These are phyloP conservation scores for Bimuria novae-zelandiae DNA, from an alignment of 2,329 filamentous ascomycete species.

Conservation along the genomic window DNA sequence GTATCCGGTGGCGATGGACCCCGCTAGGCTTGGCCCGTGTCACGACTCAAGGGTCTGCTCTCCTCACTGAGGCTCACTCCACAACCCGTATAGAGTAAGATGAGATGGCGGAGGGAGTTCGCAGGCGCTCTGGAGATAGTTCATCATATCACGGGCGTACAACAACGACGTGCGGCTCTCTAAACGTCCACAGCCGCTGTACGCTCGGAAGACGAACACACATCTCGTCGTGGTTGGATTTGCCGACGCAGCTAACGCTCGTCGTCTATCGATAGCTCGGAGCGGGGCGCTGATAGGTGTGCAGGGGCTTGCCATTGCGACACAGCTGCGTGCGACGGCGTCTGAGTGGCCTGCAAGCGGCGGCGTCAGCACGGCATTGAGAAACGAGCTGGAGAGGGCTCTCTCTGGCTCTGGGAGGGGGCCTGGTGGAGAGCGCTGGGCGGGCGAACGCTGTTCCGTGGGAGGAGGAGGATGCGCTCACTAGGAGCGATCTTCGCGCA, in stretches of 20 bases:
- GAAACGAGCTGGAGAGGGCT: neutral
- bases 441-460: conserved; percentile 8
- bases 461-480: conserved; percentile 6
- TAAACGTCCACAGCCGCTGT: neutral
- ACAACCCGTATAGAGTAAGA: no score
- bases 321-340: conserved; percentile 18
- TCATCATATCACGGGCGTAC: no score
- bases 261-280: conserved; percentile 35
- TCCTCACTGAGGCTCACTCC: neutral
- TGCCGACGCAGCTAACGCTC: conserved; percentile 26
- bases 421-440: conserved; percentile 2
- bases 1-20: conserved; percentile 31
- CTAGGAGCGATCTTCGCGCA: conserved; percentile 1
- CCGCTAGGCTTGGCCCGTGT: conserved; percentile 21
- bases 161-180: no score
- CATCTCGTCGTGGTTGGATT: no score
- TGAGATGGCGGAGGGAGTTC: no score
- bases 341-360: conserved; percentile 26
- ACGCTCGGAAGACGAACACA: conserved; percentile 1
- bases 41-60: conserved; percentile 8
- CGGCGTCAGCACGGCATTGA: conserved; percentile 15
- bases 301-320: conserved; percentile 22
- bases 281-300: conserved; percentile 29
- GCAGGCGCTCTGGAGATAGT: no score
- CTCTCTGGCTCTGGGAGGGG: conserved; percentile 2